These are phyloP conservation scores for Persicaria maculosa DNA, from an alignment of 148 eudicot genomes.

Conservation along the genomic window DNA sequence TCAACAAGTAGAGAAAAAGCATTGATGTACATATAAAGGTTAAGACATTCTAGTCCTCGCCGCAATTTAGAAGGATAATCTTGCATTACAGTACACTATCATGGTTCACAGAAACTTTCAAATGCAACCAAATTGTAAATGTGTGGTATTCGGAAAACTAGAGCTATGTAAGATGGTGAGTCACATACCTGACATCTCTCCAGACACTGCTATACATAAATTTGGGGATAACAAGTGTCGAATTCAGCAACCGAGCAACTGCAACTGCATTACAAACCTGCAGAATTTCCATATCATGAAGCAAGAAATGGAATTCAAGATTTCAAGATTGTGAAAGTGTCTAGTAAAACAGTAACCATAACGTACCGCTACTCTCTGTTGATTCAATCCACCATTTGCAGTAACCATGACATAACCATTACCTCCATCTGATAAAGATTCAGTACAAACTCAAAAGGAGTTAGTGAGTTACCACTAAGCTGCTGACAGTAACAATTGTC, in stretches of 20 bases:
- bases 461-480: neutral
- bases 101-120: conserved; percentile 3
- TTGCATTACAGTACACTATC: neutral
- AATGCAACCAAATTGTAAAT: neutral
- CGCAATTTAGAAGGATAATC: neutral
- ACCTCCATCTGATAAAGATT: conserved; percentile 51
- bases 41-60: neutral
- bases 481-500: neutral
- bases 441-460: neutral
- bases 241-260: conserved; percentile 88
- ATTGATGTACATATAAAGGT: neutral
- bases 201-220: conserved; percentile 95
- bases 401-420: conserved; percentile 85
- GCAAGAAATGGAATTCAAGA: neutral
- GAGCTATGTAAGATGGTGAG: neutral
- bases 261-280: conserved; percentile 99
- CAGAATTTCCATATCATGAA: conserved; percentile 11
- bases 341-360: conserved; percentile 4
- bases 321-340: neutral
- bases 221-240: conserved; percentile 92
- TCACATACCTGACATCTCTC: conserved; percentile 75
- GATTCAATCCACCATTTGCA: conserved; percentile 98
- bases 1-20: conserved; percentile 1
- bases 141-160: too few species aligned
- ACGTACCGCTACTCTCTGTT: conserved; percentile 98